Evolutionary conservation across 768 basidiomycete genomes (phyloP), one percentile per base, ranked within the genome.

Genomic region (Tricholoma furcatifolium): DNA sequence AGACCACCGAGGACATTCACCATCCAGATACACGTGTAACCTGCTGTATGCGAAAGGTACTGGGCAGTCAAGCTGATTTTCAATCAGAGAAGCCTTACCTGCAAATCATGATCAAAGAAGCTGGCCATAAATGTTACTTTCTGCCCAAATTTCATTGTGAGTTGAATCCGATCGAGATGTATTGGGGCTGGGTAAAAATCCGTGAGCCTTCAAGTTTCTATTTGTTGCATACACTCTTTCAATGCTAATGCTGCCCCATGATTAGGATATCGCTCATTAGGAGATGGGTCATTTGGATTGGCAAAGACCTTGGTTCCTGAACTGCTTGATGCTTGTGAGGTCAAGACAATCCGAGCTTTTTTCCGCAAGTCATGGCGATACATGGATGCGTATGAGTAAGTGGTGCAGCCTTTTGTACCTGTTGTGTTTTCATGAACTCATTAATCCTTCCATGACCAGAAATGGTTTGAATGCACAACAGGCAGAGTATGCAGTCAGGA

Each of bases 351-450:
- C 12, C 35, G 50, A 11, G 52, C 40, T 9, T 59, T 59, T 39
- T 59, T 36, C 21, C 21, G 32, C 10, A 59, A 61, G 42, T 34
- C 42, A 27, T 61, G 60, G 55, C n/a, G 43, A 6, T 61, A 59
- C 39, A 61, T 61, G 55, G 54, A 61, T 56, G 60, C 55, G n/a
- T 61, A 57, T 35, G 4, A 12, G 52, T 57, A 41, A 44, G 18
- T n/a, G n/a, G n/a, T n/a, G n/a, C n/a, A n/a, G n/a, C n/a, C n/a
- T n/a, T n/a, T n/a, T n/a, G n/a, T n/a, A n/a, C n/a, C n/a, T n/a
- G 5, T 20, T 18, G 15, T 43, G 6, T 6, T 20, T 2, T 11
- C 3, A 30, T 31, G 5, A 0, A 12, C 32, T 6, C 18, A 34
- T 45, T 20, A 1, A 14, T 50, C 18, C n/a, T 47, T 42, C 32